Base-by-base conservation (phyloP, 192 early-diverging fungal species). In the Coemansia sp. region DNA sequence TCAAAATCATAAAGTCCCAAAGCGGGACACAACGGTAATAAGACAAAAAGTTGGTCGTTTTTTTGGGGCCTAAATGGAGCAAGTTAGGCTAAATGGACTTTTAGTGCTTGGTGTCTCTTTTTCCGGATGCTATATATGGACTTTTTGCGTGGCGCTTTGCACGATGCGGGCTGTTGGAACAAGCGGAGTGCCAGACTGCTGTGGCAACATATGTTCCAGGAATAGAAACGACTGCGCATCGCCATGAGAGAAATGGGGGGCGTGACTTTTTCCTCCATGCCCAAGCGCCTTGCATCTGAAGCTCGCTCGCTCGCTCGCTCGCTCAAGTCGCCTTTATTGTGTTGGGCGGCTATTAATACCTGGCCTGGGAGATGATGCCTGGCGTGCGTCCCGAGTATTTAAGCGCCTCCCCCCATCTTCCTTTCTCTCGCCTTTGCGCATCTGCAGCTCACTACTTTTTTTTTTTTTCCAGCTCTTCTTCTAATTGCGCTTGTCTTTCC, bases 401-500 rank as follows among this genome's bases (percentile, higher is more conserved):
- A 55, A 52, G 26, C 6, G 26, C 26, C 6, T 6, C 26, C 28
- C 26, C 31, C 31, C 31, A 31, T 33, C 26, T 28, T 53, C 26
- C 16, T 26, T 26, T 31, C 23, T 6, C 48, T 28, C n/a, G 14
- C 43, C 14, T 66, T 52, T 38, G 38, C 45, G 52, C 20, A 26
- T 59, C 66, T 26, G 8, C 48, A 38, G 67, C 67, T 36, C 11
- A 23, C n/a, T n/a, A n/a, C n/a, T n/a, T 55, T 31, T 58, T 59
- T 35, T 8, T 34, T 50, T 72, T 43, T 39, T 31, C n/a, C 6
- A 20, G 18, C 18, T 62, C 26, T 26, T 64, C 57, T 64, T 25
- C 59, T 61, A 13, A 16, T 41, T 48, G 9, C 25, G 26, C 52
- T 45, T 45, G 16, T 42, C 39, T n/a, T 42, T 42, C 39, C 39